phyloP scores from a whole-genome alignment of 495 filamentous ascomycete genomes.

The Trichodelitschia bisporula region DNA sequence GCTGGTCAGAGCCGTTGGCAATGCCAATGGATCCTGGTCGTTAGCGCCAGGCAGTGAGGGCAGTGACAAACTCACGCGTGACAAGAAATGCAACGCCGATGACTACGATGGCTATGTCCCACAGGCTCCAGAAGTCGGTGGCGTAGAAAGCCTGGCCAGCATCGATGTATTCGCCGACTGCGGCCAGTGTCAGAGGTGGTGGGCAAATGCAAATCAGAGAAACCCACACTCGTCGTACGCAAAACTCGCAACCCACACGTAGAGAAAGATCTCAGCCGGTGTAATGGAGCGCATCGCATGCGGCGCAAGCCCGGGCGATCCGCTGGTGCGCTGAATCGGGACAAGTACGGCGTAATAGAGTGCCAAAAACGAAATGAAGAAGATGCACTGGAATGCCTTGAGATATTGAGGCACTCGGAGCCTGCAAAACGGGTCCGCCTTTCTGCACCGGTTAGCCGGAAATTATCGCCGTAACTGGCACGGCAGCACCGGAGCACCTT shows the following conservation, averaged over 20 bases:
- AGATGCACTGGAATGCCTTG: conserved; percentile 68
- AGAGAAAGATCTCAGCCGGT: conserved; percentile 26
- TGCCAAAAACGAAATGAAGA: conserved; percentile 57
- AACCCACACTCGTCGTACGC: conserved; percentile 45
- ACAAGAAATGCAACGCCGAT: conserved; percentile 52
- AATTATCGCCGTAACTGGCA: neutral
- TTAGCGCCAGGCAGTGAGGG: neutral
- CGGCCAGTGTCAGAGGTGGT: neutral
- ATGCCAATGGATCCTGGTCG: conserved; percentile 44
- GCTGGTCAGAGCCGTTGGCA: conserved; percentile 26
- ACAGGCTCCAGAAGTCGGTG: conserved; percentile 73
- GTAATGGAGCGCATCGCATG: conserved; percentile 28
- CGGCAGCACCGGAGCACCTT: conserved; percentile 13
- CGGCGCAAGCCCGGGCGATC: too few species aligned
- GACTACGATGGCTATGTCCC: conserved; percentile 70
- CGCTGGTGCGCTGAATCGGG: too few species aligned
- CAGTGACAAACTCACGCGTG: conserved; percentile 28
- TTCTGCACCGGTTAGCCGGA: conserved; percentile 15
- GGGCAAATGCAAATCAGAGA: neutral
- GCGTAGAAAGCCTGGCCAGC: conserved; percentile 65
- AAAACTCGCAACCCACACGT: conserved; percentile 62
- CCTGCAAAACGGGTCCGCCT: conserved; percentile 60
- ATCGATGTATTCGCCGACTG: conserved; percentile 52
- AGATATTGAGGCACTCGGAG: conserved; percentile 79
- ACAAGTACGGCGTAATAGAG: conserved; percentile 74